Base-by-base conservation (phyloP, 2,329 filamentous ascomycete species). In the Sporothrix pseudoabietina region DNA sequence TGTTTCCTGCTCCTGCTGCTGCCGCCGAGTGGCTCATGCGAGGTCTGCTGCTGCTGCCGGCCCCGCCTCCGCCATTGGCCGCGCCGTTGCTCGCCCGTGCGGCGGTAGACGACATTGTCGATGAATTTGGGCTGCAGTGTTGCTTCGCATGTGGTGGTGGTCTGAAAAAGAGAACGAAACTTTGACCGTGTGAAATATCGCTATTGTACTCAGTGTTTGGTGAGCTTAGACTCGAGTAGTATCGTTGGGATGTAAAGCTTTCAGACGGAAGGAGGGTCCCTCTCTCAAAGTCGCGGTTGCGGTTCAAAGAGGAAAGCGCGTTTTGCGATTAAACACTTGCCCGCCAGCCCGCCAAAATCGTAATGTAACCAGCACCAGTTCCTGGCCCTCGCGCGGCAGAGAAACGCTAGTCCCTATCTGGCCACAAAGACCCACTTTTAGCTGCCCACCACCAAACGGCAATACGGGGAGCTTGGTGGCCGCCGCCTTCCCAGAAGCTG, bases 61-160 rank as follows among this genome's bases (percentile, higher is more conserved):
- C 49, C 61, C 71, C 70, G 47, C 72, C 80, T 78, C 80, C 81
- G 78, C 80, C 82, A 77, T 82, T 84, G 76, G 69, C 70, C 22
- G 73, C 73, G 44, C 54, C 79, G 79, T 85, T 85, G 79, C 82
- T 59, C 75, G 85, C 82, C 77, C 82, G 79, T 76, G 80, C 78
- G 77, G 79, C 78, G 76, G 80, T 81, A 74, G 82, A 83, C 75
- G 83, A 83, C 83, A 85, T 84, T 76, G 73, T 79, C 77, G 75
- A 32, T 41, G 32, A 19, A 55, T 6, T 39, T 22, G 41, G 44
- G 30, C 10, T 32, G 3, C 47, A 16, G 68, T 14, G 26, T 30
- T 16, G 49, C 8, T 19, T 9, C 49, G 61, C 59, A 68, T 72
- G 59, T 30, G 44, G 68, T 35, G 26, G 47, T 16, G 6, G 16